These are phyloP conservation scores for Pyropia yezoensis DNA, from an alignment of 23 red algal genomes.

Conservation along the genomic window DNA sequence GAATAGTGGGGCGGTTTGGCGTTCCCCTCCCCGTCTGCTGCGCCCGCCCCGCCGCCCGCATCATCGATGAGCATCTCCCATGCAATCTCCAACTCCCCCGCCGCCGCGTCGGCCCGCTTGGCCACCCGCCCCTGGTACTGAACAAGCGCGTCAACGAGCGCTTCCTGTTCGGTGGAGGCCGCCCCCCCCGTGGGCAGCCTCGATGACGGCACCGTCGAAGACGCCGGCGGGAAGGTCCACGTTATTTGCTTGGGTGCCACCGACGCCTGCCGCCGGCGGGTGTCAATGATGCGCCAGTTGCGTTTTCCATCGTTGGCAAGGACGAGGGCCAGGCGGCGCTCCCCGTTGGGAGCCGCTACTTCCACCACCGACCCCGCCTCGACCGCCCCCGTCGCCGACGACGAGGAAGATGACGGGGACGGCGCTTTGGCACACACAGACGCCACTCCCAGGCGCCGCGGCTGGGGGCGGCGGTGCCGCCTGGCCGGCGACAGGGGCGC, in stretches of 20 bases:
- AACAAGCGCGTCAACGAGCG: slow-evolving; percentile 10
- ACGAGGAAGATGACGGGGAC: too few species aligned
- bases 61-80: slow-evolving; percentile 21
- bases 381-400: neutral
- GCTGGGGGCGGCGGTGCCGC: too few species aligned
- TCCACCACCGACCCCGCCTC: slow-evolving; percentile 4
- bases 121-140: slow-evolving; percentile 2
- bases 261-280: slow-evolving; percentile 15
- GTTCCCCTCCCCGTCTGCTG: too few species aligned
- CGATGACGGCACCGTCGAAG: neutral
- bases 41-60: neutral
- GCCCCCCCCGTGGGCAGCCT: too few species aligned
- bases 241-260: slow-evolving; percentile 41
- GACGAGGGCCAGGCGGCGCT: slow-evolving; percentile 15
- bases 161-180: too few species aligned
- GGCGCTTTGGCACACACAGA: too few species aligned
- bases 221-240: slow-evolving; percentile 12
- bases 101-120: slow-evolving; percentile 10
- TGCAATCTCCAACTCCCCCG: slow-evolving; percentile 27
- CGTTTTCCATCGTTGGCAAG: slow-evolving; percentile 46
- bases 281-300: slow-evolving; percentile 49
- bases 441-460: too few species aligned
- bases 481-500: too few species aligned
- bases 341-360: neutral
- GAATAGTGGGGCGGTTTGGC: too few species aligned